phyloP scores from a whole-genome alignment of 768 basidiomycete genomes.

The Cyclocybe aegerita region DNA sequence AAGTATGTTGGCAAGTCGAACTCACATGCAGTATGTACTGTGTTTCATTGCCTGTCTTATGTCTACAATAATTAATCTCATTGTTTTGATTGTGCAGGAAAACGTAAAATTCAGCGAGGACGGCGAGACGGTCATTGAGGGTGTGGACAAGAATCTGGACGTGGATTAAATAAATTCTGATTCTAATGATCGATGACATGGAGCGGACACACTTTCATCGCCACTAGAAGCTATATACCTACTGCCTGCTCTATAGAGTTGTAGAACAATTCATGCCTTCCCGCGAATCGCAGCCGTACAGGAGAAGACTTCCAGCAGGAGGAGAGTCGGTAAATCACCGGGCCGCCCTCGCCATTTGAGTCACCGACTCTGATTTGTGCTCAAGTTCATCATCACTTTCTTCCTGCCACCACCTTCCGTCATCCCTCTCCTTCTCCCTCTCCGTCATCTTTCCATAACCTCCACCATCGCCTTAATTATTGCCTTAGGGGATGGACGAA shows the following conservation, averaged over 20 bases:
- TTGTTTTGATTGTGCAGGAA: constrained; percentile 38
- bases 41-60: not conserved
- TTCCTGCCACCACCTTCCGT: too few relatives aligned
- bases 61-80: not conserved
- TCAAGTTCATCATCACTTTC: too few relatives aligned
- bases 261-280: not conserved
- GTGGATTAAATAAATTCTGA: constrained; percentile 8
- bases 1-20: constrained; percentile 80
- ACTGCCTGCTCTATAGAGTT: not conserved
- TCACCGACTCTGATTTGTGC: too few relatives aligned
- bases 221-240: not conserved
- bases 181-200: not conserved
- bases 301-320: too few relatives aligned
- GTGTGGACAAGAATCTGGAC: constrained; percentile 38
- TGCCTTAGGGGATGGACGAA: constrained; percentile 31
- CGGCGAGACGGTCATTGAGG: constrained; percentile 69
- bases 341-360: too few relatives aligned
- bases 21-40: constrained; percentile 35
- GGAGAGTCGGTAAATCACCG: too few relatives aligned
- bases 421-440: not conserved
- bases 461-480: constrained; percentile 3
- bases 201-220: not conserved
- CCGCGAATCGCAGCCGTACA: too few relatives aligned
- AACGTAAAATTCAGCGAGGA: constrained; percentile 81
- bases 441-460: constrained; percentile 2